phyloP scores from a whole-genome alignment of 345 rosid species.

The Adansonia digitata region DNA sequence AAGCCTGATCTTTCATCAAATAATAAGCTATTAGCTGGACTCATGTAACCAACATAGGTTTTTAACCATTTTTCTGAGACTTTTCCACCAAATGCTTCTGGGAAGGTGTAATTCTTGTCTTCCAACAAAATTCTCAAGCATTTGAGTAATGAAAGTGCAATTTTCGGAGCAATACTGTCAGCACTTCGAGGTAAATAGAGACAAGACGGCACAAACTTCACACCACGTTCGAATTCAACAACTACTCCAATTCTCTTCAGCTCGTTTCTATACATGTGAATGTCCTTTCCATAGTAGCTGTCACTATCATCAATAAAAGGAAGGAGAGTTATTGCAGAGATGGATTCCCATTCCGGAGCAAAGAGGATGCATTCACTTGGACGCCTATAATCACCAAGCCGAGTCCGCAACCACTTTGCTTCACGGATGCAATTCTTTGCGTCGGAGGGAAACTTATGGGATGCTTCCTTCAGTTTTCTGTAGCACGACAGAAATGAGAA shows the following conservation, averaged over 20 bases:
- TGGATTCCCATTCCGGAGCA: constrained; percentile 51
- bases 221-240: constrained; percentile 41
- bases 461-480: constrained; percentile 26
- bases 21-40: constrained; percentile 46
- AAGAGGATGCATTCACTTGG: constrained; percentile 55
- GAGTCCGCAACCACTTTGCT: constrained; percentile 52
- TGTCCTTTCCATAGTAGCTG: constrained; percentile 38
- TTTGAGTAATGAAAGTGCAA: constrained; percentile 38
- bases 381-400: constrained; percentile 46
- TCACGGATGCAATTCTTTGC: constrained; percentile 32
- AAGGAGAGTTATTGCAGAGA: constrained; percentile 43
- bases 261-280: constrained; percentile 43
- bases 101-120: constrained; percentile 20
- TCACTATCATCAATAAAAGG: constrained; percentile 55
- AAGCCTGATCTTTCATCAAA: constrained; percentile 40
- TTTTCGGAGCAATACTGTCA: constrained; percentile 21
- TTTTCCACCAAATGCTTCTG: constrained; percentile 24
- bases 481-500: constrained; percentile 41
- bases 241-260: constrained; percentile 42
- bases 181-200: constrained; percentile 33
- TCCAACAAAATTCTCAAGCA: constrained; percentile 35
- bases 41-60: constrained; percentile 45
- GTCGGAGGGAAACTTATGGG: constrained; percentile 23
- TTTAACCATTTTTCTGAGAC: constrained; percentile 51
- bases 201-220: constrained; percentile 35